These are phyloP conservation scores for Capronia americana DNA, from an alignment of 2,329 filamentous ascomycete species.

Conservation along the genomic window DNA sequence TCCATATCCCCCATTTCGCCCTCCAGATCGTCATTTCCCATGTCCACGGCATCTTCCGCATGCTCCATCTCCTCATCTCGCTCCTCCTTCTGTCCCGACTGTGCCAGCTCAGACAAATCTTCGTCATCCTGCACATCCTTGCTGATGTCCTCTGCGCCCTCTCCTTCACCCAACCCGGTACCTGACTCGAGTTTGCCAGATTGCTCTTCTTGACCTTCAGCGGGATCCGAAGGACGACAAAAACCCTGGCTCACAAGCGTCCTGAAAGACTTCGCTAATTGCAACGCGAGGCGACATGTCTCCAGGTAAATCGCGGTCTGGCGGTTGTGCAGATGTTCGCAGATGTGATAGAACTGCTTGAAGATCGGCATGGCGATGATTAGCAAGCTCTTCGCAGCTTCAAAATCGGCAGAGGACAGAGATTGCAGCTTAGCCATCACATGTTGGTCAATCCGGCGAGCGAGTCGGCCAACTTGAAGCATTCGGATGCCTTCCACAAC, in stretches of 20 bases:
- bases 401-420: conserved; percentile 53
- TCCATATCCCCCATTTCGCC: conserved; percentile 74
- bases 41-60: conserved; percentile 56
- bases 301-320: conserved; percentile 71
- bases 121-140: conserved; percentile 96
- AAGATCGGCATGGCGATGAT: conserved; percentile 72
- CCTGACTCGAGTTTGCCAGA: conserved; percentile 85
- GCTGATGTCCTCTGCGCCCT: conserved; percentile 96
- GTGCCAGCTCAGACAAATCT: conserved; percentile 87
- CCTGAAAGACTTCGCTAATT: conserved; percentile 76
- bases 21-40: conserved; percentile 86
- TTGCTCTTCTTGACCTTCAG: conserved; percentile 68
- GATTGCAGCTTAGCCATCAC: conserved; percentile 55
- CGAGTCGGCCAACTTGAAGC: conserved; percentile 66
- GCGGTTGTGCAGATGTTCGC: conserved; percentile 63
- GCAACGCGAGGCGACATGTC: conserved; percentile 75
- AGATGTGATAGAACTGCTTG: conserved; percentile 71
- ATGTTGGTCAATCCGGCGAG: conserved; percentile 48
- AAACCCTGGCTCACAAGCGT: conserved; percentile 85
- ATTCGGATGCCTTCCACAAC: conserved; percentile 62
- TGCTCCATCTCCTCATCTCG: conserved; percentile 57
- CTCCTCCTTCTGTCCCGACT: conserved; percentile 68
- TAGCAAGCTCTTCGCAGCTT: conserved; percentile 59
- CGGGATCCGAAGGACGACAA: conserved; percentile 85
- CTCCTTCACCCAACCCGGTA: conserved; percentile 91